Evolutionary conservation across 169 alveolate species (phyloP), one percentile per base, ranked within the genome.

Genomic region (Toxoplasma gondii): DNA sequence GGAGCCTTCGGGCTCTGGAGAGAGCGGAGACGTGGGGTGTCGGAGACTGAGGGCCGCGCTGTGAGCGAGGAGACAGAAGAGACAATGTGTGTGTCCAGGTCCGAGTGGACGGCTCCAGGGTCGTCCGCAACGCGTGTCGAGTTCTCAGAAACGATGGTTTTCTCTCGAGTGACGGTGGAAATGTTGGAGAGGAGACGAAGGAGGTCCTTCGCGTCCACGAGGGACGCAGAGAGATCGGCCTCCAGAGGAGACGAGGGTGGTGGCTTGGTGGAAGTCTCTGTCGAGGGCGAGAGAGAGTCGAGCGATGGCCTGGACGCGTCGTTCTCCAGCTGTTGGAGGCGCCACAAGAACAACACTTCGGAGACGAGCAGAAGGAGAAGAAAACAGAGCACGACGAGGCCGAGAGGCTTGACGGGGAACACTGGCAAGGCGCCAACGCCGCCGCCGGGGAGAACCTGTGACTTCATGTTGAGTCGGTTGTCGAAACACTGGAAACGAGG

Each of bases 281-380:
- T 1, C 7, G 29, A 4, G n/a, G 74, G 74, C 74, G 74, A 22
- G 74, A 27, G n/a, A 22, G 74, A 64, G 5, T 12, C 67, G 67
- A 53, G 19, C 67, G 74, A 27, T 31, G n/a, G 74, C 74, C 74
- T 16, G n/a, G 74, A 4, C 7, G 74, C 34, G 22, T 78, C 86
- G 1, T 10, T 12, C 29, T 78, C 86, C 22, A 78, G 39, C 44
- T 78, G 86, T 16, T 78, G 86, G 39, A 78, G 86, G 86, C 86
- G 86, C 86, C 86, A 78, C 86, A 78, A n/a, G n/a, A 78, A 78
- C 5, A 17, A 78, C 44, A 19, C 39, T 38, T 78, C 86, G 49
- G 86, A 78, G 45, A 38, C 86, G 27, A 78, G 49, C 45, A 78
- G n/a, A 16, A 78, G 45, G 86, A 78, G 45, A 78, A 78, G 49